phyloP scores from a whole-genome alignment of 2,329 filamentous ascomycete genomes.

The Raffaelea ambrosiae region DNA sequence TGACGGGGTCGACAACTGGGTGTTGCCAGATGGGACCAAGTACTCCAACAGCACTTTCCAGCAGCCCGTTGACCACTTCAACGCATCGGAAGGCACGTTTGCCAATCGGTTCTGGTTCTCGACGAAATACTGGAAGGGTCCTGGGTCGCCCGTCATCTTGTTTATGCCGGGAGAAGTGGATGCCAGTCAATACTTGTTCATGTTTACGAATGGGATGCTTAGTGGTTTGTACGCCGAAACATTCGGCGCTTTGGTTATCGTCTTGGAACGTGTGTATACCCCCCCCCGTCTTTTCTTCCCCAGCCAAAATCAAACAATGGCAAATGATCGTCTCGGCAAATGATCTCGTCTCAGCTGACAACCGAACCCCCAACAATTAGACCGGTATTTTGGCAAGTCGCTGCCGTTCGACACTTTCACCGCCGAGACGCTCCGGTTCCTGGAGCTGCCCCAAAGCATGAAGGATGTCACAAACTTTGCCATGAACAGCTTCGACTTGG shows the following conservation, averaged over 20 bases:
- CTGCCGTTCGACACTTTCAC: constrained; percentile 26
- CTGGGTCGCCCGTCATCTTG: constrained; percentile 29
- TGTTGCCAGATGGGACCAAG: not conserved
- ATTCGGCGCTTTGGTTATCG: constrained; percentile 27
- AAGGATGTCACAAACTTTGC: constrained; percentile 32
- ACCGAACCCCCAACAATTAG: too few species aligned
- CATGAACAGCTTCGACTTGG: constrained; percentile 40
- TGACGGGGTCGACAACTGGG: not conserved
- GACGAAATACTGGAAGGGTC: constrained; percentile 27
- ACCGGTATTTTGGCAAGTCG: constrained; percentile 32
- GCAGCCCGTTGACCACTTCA: constrained; percentile 31
- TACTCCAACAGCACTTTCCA: constrained; percentile 20
- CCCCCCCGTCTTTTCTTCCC: too few species aligned
- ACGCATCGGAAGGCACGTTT: constrained; percentile 30
- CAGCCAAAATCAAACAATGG: too few species aligned
- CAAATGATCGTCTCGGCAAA: too few species aligned
- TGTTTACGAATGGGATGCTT: constrained; percentile 23
- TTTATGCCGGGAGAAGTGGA: constrained; percentile 27
- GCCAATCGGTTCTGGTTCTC: constrained; percentile 31
- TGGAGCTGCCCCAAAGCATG: constrained; percentile 31
- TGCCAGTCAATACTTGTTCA: constrained; percentile 13
- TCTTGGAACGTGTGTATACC: constrained; percentile 26
- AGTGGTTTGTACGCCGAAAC: constrained; percentile 27
- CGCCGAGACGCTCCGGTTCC: constrained; percentile 26
- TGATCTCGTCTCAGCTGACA: too few species aligned